Evolutionary conservation across 2,329 filamentous ascomycete genomes (phyloP).

Genomic region (Paradendryphiella salina): DNA sequence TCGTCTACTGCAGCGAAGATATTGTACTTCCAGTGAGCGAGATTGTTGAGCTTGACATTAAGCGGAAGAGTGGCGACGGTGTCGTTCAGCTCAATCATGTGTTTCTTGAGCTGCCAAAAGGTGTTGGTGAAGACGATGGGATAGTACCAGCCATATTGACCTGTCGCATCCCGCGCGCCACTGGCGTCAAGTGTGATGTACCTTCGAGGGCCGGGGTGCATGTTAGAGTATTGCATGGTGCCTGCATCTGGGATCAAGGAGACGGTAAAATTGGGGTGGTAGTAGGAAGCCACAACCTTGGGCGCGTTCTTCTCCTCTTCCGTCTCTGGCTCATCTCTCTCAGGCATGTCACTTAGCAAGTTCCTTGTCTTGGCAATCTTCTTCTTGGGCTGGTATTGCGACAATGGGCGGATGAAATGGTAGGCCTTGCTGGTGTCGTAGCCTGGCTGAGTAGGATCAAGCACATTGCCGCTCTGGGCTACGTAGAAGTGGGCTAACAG

Average conservation of each 20-base stretch:
- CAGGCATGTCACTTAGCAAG: slow-evolving; percentile 62
- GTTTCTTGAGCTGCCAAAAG: slow-evolving; percentile 91
- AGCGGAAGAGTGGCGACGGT: slow-evolving; percentile 82
- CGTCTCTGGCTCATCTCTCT: slow-evolving; percentile 55
- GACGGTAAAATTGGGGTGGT: slow-evolving; percentile 92
- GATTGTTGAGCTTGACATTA: slow-evolving; percentile 79
- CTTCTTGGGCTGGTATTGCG: slow-evolving; percentile 89
- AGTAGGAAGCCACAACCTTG: slow-evolving; percentile 80
- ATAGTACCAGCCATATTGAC: slow-evolving; percentile 91
- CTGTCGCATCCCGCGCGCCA: slow-evolving; percentile 78
- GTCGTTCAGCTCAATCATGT: slow-evolving; percentile 90
- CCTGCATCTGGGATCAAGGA: slow-evolving; percentile 83
- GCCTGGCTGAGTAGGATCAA: slow-evolving; percentile 72
- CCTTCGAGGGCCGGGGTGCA: slow-evolving; percentile 75
- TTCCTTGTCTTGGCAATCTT: slow-evolving; percentile 87
- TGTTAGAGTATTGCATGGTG: slow-evolving; percentile 64
- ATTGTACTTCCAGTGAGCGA: slow-evolving; percentile 86
- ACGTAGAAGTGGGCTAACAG: slow-evolving; percentile 95
- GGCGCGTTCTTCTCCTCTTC: slow-evolving; percentile 59
- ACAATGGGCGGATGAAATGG: slow-evolving; percentile 82
- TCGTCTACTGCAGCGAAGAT: slow-evolving; percentile 83
- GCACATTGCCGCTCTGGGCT: slow-evolving; percentile 70
- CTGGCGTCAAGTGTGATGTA: slow-evolving; percentile 79
- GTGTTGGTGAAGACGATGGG: slow-evolving; percentile 91
- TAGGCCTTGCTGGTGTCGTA: slow-evolving; percentile 79